These are phyloP conservation scores for Elaeis guineensis DNA, from an alignment of 176 grass and related monocot genomes.

Conservation along the genomic window DNA sequence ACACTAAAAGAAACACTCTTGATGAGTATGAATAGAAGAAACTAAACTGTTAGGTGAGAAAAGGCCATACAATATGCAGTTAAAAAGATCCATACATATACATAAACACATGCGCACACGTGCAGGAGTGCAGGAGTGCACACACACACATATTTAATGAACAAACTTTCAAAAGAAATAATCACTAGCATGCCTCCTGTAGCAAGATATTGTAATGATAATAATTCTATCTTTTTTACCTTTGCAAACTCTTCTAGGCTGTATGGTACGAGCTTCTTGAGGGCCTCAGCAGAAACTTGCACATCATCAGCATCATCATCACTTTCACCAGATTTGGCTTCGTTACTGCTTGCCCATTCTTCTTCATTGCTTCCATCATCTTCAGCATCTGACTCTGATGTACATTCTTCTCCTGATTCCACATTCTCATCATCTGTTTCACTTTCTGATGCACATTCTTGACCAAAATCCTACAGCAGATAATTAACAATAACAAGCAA, in stretches of 20 bases:
- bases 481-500: background rate
- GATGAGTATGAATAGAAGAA: too few relatives aligned
- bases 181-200: too few relatives aligned
- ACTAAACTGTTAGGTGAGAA: too few relatives aligned
- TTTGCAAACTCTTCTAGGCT: slow-evolving; percentile 59
- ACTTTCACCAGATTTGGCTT: slow-evolving; percentile 60
- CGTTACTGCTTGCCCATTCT: slow-evolving; percentile 66
- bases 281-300: slow-evolving; percentile 38
- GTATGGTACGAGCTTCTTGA: slow-evolving; percentile 62
- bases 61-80: too few relatives aligned
- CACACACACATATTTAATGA: too few relatives aligned
- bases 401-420: slow-evolving; percentile 58
- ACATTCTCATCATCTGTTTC: slow-evolving; percentile 62
- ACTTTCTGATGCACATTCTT: slow-evolving; percentile 52
- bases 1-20: too few relatives aligned
- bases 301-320: slow-evolving; percentile 56
- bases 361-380: slow-evolving; percentile 40
- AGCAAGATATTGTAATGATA: too few relatives aligned
- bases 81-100: too few relatives aligned
- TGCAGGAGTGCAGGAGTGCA: too few relatives aligned
- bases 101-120: too few relatives aligned
- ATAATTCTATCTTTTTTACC: slow-evolving; percentile 19
- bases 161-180: too few relatives aligned
- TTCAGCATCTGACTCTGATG: slow-evolving; percentile 66
- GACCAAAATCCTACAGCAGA: slow-evolving; percentile 46